Evolutionary conservation across 768 basidiomycete species (phyloP), one percentile per base, ranked within the genome.

Genomic region (Lyophyllum atratum): DNA sequence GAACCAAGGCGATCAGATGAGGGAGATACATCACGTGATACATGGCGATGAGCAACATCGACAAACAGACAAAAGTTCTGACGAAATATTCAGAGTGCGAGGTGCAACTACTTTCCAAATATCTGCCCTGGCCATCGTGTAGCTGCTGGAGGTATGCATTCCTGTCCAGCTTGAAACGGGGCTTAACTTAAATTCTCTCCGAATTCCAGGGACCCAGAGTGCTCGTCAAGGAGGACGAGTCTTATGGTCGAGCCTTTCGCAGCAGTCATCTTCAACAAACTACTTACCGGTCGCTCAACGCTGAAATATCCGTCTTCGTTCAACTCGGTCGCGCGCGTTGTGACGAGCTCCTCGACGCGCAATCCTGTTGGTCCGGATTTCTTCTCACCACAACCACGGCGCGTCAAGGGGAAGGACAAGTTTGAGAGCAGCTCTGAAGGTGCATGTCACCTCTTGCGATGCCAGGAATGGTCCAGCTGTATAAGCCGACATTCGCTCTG

Each of bases 201-300:
- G 48, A n/a, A 40, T 10, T 40, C 15, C 17, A 40, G 39, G 59
- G 45, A 49, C 54, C 54, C 54, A 48, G 57, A 48, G 57, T 46
- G 60, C 67, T 64, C 68, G 65, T 70, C 61, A 46, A 19, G 7
- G 40, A 42, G 44, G 64, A 58, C 65, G 64, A 65, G 59, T 60
- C 51, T 68, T 59, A 87, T 87, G 85, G 77, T 87, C 65, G 85
- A 88, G 76, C 83, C 84, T 66, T 72, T 87, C 62, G 79, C 81
- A 56, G 76, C 80, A 43, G 78, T 79, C 70, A 72, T 85, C 61
- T 69, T 81, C 70, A 78, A 76, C 70, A 73, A 80, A 49, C 63
- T 84, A 59, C 73, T 80, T 54, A 73, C 74, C 28, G 68, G 70
- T 49, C 72, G 71, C 63, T 68, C 70, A 45, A 60, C 66, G 64